Evolutionary conservation across 805 yeast species (phyloP).

Genomic region (Kregervanrija delftensis): DNA sequence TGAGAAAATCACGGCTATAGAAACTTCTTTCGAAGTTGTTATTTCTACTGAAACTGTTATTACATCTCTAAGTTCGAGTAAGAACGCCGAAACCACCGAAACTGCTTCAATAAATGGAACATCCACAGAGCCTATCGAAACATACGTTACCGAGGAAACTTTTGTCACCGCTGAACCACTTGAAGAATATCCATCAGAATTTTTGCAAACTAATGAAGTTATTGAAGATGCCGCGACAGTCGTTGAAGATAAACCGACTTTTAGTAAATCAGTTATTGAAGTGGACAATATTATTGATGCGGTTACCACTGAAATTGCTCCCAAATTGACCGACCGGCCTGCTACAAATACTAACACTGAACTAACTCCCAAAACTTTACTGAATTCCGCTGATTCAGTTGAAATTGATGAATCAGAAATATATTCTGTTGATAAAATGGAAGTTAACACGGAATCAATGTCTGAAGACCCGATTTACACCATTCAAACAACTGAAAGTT

Average conservation of each 20-base stretch:
- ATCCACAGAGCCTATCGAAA: conserved; percentile 1
- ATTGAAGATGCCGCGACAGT: not conserved
- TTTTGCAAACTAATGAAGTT: not conserved
- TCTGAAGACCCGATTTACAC: too few relatives aligned
- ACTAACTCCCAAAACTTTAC: too few relatives aligned
- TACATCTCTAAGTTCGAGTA: not conserved
- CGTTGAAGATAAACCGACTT: not conserved
- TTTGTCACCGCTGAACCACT: not conserved
- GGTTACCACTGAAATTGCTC: not conserved
- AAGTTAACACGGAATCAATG: too few relatives aligned
- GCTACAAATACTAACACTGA: too few relatives aligned
- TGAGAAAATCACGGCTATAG: conserved; percentile 2
- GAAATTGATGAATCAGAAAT: too few relatives aligned
- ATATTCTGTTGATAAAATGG: too few relatives aligned
- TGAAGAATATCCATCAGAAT: not conserved
- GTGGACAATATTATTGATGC: not conserved
- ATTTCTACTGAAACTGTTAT: conserved; percentile 6
- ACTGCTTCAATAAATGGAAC: conserved; percentile 2
- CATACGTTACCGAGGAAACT: not conserved
- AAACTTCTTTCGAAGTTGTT: conserved; percentile 5
- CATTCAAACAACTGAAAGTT: too few relatives aligned
- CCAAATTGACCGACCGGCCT: not conserved
- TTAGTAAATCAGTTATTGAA: not conserved
- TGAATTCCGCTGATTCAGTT: too few relatives aligned
- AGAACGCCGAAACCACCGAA: not conserved